Evolutionary conservation across 768 basidiomycete genomes (phyloP).

Genomic region (Naganishia randhawae): DNA sequence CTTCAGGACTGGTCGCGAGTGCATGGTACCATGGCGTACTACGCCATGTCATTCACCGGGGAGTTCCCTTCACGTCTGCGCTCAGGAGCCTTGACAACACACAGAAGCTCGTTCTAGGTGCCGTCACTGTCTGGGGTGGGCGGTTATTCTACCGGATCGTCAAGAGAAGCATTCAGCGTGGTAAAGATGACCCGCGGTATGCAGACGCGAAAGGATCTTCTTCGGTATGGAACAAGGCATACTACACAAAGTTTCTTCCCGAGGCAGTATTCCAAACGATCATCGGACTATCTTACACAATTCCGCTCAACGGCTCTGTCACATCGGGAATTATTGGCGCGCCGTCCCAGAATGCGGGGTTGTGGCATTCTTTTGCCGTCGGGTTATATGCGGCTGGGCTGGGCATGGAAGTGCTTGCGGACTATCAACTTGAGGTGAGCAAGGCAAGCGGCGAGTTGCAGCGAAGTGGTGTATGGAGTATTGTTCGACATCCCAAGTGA

Average conservation of each 20-base stretch:
- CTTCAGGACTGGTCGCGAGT: constrained; percentile 32
- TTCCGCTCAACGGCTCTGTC: constrained; percentile 26
- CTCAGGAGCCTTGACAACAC: constrained; percentile 31
- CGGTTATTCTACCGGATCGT: constrained; percentile 27
- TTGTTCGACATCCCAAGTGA: constrained; percentile 43
- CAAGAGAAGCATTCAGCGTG: neutral
- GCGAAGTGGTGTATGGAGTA: constrained; percentile 37
- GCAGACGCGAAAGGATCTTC: constrained; percentile 20
- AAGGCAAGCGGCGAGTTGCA: constrained; percentile 20
- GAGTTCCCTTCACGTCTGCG: constrained; percentile 25
- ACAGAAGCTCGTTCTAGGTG: constrained; percentile 33
- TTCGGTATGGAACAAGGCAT: constrained; percentile 31
- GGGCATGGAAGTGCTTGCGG: constrained; percentile 33
- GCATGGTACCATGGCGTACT: constrained; percentile 35
- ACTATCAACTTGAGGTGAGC: constrained; percentile 32
- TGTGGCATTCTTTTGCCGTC: constrained; percentile 32
- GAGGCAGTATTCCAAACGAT: constrained; percentile 38
- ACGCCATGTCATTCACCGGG: constrained; percentile 15
- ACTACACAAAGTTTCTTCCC: constrained; percentile 28
- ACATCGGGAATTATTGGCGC: constrained; percentile 19
- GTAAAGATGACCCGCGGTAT: constrained; percentile 39
- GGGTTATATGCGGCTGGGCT: constrained; percentile 34
- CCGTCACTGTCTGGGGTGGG: constrained; percentile 35
- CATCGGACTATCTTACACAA: constrained; percentile 36
- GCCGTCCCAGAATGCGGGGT: neutral